A percentile compares a stretch with the other conserved stretches of the same genome.
Evolutionary conservation across 345 rosid genomes (phyloP).

Genomic region (Gossypium herbaceum): DNA sequence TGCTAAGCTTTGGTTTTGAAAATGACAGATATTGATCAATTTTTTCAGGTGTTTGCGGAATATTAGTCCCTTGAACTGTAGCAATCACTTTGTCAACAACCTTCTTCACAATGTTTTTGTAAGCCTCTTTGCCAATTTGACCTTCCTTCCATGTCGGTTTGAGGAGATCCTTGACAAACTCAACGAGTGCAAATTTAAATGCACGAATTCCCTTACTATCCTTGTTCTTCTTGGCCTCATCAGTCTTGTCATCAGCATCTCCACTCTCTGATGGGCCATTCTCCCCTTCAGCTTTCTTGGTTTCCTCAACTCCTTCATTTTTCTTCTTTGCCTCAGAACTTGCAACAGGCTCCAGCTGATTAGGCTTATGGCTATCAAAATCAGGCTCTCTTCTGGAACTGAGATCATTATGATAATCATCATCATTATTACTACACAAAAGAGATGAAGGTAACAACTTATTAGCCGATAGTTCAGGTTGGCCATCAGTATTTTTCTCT

Average conservation of each 20-base stretch:
- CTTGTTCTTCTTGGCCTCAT: conserved; percentile 66
- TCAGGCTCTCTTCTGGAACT: conserved; percentile 21
- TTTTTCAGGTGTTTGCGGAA: conserved; percentile 94
- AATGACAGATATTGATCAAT: conserved; percentile 76
- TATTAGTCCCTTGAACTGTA: conserved; percentile 57
- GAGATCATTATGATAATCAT: conserved; percentile 5
- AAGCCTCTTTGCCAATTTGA: conserved; percentile 76
- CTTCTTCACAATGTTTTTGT: conserved; percentile 93
- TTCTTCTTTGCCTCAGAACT: conserved; percentile 33
- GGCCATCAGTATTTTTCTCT: conserved; percentile 30
- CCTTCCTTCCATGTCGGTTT: conserved; percentile 97
- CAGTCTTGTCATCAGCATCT: conserved; percentile 46
- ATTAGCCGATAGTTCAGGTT: conserved; percentile 17
- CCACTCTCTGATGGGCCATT: conserved; percentile 37
- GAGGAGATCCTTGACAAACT: conserved; percentile 83
- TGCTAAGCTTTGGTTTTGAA: conserved; percentile 82
- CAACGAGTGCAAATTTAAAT: conserved; percentile 85
- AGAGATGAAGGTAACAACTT: conserved; percentile 7
- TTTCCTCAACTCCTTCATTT: conserved; percentile 33
- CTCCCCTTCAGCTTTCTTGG: conserved; percentile 34
- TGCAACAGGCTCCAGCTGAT: conserved; percentile 26
- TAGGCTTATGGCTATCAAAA: conserved; percentile 19
- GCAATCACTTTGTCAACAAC: conserved; percentile 90
- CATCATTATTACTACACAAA: conserved; percentile 2
- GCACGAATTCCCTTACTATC: conserved; percentile 67